phyloP scores from a whole-genome alignment of 31 red algal genomes.

The Endocladia muricata region DNA sequence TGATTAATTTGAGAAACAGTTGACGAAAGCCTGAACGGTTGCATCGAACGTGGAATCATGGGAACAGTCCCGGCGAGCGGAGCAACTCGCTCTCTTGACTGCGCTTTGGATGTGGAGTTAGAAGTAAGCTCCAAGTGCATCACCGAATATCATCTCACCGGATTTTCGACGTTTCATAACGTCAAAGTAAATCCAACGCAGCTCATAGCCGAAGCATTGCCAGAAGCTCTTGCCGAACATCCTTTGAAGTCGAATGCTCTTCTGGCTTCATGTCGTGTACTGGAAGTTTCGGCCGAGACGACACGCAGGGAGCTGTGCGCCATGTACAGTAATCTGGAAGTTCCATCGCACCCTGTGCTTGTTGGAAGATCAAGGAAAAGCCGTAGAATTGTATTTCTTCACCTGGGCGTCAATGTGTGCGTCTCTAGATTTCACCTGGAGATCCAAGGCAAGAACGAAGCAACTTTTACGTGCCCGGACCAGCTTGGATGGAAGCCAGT shows the following conservation, averaged over 20 bases:
- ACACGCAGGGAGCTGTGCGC: slow-evolving; percentile 21
- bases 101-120: not conserved
- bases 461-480: slow-evolving; percentile 75
- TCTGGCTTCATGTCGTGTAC: slow-evolving; percentile 29
- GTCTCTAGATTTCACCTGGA: slow-evolving; percentile 73
- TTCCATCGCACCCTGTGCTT: not conserved
- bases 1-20: too few relatives aligned
- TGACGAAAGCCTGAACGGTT: too few relatives aligned
- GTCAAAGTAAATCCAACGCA: slow-evolving; percentile 68
- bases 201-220: slow-evolving; percentile 39
- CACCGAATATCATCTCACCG: slow-evolving; percentile 79
- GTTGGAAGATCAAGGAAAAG: not conserved
- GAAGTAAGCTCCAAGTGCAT: not conserved
- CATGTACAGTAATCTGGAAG: slow-evolving; percentile 27
- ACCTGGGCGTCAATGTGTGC: slow-evolving; percentile 76
- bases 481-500: slow-evolving; percentile 56
- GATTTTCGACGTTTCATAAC: slow-evolving; percentile 70
- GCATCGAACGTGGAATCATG: too few relatives aligned
- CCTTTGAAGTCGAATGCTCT: slow-evolving; percentile 8
- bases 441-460: slow-evolving; percentile 71
- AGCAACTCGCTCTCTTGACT: not conserved
- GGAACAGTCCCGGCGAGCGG: not conserved
- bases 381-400: slow-evolving; percentile 43
- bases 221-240: slow-evolving; percentile 16
- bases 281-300: slow-evolving; percentile 53